phyloP scores from a whole-genome alignment of 73 alveolate genomes.

The Tetrahymena borealis region DNA sequence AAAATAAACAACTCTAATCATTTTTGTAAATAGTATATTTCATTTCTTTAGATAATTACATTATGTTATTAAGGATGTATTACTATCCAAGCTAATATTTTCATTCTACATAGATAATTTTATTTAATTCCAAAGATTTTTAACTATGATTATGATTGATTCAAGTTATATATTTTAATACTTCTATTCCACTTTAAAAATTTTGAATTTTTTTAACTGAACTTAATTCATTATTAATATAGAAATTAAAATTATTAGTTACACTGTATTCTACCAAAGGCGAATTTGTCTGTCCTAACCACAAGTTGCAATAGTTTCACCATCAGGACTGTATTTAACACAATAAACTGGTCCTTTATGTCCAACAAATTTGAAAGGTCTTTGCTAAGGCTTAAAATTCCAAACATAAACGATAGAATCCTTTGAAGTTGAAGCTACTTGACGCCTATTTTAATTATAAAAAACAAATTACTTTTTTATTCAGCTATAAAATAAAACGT shows the following conservation, averaged over 20 bases:
- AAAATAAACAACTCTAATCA: neutral
- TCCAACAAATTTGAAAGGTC: constrained; percentile 66
- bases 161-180: neutral
- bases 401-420: constrained; percentile 72
- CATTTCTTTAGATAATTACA: too few relatives aligned
- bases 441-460: constrained; percentile 3
- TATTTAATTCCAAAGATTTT: too few relatives aligned
- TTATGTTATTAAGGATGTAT: too few relatives aligned
- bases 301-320: constrained; percentile 69
- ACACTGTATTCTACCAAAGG: constrained; percentile 55
- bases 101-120: too few relatives aligned
- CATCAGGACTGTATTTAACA: constrained; percentile 69
- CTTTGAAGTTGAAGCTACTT: constrained; percentile 51
- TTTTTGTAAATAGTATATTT: too few relatives aligned
- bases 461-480: neutral
- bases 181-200: neutral
- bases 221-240: neutral
- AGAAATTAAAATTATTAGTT: neutral
- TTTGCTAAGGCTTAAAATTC: constrained; percentile 52
- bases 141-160: neutral
- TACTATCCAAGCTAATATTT: too few relatives aligned
- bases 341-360: constrained; percentile 60
- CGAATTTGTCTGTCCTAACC: constrained; percentile 63
- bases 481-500: too few relatives aligned
- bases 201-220: neutral